Conservation (phyloP, 2,329 filamentous ascomycete species). For the Nemania serpens region DNA sequence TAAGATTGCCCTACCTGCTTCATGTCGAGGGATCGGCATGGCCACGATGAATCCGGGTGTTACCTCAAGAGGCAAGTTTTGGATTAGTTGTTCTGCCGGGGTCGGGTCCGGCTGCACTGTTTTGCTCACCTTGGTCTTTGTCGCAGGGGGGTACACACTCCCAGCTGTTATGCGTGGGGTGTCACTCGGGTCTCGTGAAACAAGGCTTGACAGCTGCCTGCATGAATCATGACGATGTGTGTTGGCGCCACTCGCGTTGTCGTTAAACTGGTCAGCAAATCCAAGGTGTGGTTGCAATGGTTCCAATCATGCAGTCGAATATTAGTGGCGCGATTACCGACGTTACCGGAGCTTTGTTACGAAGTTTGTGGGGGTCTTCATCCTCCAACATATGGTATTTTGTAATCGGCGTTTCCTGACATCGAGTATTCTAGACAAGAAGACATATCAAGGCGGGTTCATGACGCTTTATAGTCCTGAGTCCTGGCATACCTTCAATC, state of each 20-base stretch:
- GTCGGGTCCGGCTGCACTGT: not conserved
- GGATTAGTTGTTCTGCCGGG: not conserved
- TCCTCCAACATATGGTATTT: not conserved
- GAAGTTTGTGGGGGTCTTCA: not conserved
- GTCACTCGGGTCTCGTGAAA: not conserved
- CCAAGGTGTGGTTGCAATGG: not conserved
- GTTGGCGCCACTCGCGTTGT: not conserved
- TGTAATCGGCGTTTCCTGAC: not conserved
- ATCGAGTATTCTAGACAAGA: not conserved
- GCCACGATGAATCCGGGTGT: no score
- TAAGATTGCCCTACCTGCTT: no score
- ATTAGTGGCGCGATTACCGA: not conserved
- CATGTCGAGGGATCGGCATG: no score
- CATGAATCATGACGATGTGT: not conserved
- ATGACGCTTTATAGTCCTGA: not conserved
- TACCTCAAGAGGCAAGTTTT: not conserved
- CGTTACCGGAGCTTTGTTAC: not conserved
- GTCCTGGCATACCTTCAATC: not conserved
- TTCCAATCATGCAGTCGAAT: not conserved
- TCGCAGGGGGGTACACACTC: not conserved
- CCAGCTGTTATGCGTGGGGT: not conserved
- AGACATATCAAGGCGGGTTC: not conserved
- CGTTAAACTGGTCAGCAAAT: constrained; percentile 4
- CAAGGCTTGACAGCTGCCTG: not conserved
- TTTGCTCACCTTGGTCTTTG: not conserved